phyloP scores from a whole-genome alignment of 164 flowering plant genomes.

The Dillenia suffruticosa region DNA sequence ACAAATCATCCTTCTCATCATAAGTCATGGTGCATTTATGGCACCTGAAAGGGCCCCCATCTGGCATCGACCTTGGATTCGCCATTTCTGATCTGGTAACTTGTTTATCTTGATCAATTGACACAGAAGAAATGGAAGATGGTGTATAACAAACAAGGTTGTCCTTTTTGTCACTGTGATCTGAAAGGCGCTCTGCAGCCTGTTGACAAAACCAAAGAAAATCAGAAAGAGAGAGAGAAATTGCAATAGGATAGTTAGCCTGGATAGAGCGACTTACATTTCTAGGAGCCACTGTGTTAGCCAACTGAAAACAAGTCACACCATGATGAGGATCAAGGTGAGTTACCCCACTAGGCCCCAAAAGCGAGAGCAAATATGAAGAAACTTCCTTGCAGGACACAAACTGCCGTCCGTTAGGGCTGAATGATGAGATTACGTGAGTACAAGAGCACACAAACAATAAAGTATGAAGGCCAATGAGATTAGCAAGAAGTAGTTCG shows the following conservation, averaged over 20 bases:
- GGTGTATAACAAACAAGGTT: conserved; percentile 16
- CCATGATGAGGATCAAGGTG: conserved; percentile 10
- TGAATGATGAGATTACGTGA: conserved; percentile 21
- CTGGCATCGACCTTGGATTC: conserved; percentile 3
- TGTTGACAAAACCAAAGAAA: conserved; percentile 16
- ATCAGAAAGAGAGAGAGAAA: background rate
- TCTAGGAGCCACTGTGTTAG: conserved; percentile 16
- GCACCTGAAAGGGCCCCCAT: conserved; percentile 15
- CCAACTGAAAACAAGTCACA: conserved; percentile 10
- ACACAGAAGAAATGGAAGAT: conserved; percentile 18
- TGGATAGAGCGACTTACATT: conserved; percentile 32
- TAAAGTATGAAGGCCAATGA: background rate
- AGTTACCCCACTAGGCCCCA: conserved; percentile 28
- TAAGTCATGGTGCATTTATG: conserved; percentile 27
- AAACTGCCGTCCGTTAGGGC: conserved; percentile 80
- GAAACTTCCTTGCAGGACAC: conserved; percentile 71
- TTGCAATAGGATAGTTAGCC: background rate
- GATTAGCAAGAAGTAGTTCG: too few species aligned
- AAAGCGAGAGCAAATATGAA: conserved; percentile 50
- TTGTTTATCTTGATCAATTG: conserved; percentile 24
- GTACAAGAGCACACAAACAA: conserved; percentile 10
- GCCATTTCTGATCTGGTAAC: conserved; percentile 13
- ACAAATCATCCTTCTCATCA: conserved; percentile 21
- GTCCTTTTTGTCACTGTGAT: conserved; percentile 18
- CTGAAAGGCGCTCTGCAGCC: conserved; percentile 23